phyloP scores from a whole-genome alignment of 2,329 filamentous ascomycete species.

The Cordyceps cateniannulata region DNA sequence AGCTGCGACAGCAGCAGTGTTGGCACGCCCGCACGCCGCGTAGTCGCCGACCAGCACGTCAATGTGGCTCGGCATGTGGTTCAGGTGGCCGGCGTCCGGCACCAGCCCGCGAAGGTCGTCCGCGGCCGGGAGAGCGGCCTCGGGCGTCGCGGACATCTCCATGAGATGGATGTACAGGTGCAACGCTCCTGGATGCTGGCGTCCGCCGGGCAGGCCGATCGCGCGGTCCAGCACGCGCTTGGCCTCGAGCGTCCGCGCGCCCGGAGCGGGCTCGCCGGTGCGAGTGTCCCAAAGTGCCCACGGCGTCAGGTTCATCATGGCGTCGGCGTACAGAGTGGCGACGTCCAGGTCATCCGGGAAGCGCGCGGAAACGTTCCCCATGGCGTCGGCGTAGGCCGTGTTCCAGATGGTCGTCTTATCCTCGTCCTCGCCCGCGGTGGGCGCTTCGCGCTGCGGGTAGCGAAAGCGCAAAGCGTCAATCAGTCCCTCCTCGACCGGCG shows the following conservation, averaged over 20 bases:
- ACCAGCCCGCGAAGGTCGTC: constrained; percentile 55
- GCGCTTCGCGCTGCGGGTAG: constrained; percentile 39
- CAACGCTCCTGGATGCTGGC: constrained; percentile 60
- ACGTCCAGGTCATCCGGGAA: constrained; percentile 36
- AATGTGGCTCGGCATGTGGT: constrained; percentile 73
- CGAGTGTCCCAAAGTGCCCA: constrained; percentile 38
- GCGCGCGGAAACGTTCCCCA: constrained; percentile 29
- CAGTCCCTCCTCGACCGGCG: constrained; percentile 49
- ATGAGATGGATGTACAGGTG: constrained; percentile 72
- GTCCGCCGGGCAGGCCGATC: constrained; percentile 33
- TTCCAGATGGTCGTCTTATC: constrained; percentile 40
- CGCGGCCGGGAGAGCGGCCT: constrained; percentile 49
- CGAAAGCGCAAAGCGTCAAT: constrained; percentile 55
- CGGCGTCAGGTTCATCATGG: constrained; percentile 42
- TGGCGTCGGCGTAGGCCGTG: constrained; percentile 29
- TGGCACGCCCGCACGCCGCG: constrained; percentile 57
- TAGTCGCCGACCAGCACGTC: constrained; percentile 71
- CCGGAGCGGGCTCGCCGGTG: constrained; percentile 26
- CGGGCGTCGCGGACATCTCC: constrained; percentile 61
- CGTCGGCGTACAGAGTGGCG: constrained; percentile 32
- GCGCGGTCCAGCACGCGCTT: constrained; percentile 35
- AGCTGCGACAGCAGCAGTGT: constrained; percentile 58
- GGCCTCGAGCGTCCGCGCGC: constrained; percentile 27
- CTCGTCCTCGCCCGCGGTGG: constrained; percentile 33
- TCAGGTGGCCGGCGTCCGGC: constrained; percentile 59